Evolutionary conservation across 805 yeast genomes (phyloP), one percentile per base, ranked within the genome.

Genomic region (Saccharomycopsis fibuligera): DNA sequence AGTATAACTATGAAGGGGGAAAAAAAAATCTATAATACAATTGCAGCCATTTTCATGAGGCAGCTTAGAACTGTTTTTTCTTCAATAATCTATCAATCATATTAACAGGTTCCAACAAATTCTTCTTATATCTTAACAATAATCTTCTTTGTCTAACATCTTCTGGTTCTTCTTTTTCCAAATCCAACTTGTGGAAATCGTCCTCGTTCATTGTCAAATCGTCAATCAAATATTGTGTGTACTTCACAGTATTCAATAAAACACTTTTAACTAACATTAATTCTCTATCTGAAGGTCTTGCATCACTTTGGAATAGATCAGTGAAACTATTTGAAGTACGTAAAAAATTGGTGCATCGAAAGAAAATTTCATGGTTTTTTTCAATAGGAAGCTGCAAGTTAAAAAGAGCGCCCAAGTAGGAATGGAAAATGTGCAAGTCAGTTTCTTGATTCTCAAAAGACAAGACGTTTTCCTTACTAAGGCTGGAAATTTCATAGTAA

Each of bases 231-330:
- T 29, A 8, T 37, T 37, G 22, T 23, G 38, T 31, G n/a, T 44
- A 44, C 19, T 25, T 44, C 33, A 44, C 27, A 5, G 37, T 35
- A 24, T 35, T 24, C 29, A 44, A 23, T 17, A 44, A 19, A 3
- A 44, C 19, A n/a, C 47, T 41, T 35, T 44, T 44, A 22, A 44
- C 33, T 5, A 24, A n/a, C 19, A 35, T 25, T 14, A 21, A 36
- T 3, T 39, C 40, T 22, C 35, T 38, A 40, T 31, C 19, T 12
- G 47, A 17, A 19, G n/a, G n/a, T n/a, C n/a, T n/a, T n/a, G n/a
- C n/a, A n/a, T n/a, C n/a, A 33, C 8, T 5, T 33, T 33, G 6
- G 6, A 17, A 8, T 12, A 27, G 12, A 27, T 8, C 8, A 8
- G 31, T 8, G 10, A 33, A 33, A 16, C 19, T 10, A 8, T 33